Evolutionary conservation across 2,329 filamentous ascomycete genomes (phyloP), one percentile per base, ranked within the genome.

Genomic region (Aspergillaceae sp.): DNA sequence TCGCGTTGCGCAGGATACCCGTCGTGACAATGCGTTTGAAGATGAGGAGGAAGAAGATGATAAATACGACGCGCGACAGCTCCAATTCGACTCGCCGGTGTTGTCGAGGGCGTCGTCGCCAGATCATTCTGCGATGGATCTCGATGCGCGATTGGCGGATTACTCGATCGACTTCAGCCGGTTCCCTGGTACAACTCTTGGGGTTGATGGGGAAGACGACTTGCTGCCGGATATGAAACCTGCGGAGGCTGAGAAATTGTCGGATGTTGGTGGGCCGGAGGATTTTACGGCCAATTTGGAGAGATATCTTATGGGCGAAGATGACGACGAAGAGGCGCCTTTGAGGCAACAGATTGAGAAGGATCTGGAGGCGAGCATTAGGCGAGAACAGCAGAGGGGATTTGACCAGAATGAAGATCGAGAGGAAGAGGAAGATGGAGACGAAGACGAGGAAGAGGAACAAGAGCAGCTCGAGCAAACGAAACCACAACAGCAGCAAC

Each of bases 211-310:
- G 1, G 59, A 62, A 26, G 52, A 54, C 4, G 55, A 57, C 3
- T 47, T 48, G 10, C 42, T 64, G 7, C 57, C 56, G 2, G 61
- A 59, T 7, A 44, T 57, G 29, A 55, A 60, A 3, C 43, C 48
- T 56, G 6, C 53, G 60, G 53, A 54, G 9, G 51, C 56, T 26
- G 65, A 67, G 9, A 53, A 60, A 29, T 47, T 66, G 33, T 68
- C 64, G 0, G 68, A 69, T 19, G 59, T 65, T 27, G 67, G 64
- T 5, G 68, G 68, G 0, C 68, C 68, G 3, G 63, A 68, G 11
- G 68, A 71, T 48, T 70, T 71, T 40, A 71, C 68, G 1, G 56
- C 62, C 30, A 69, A 71, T 36, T 56, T 71, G 53, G 66, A 69
- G 47, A 60, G 63, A 35, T 67, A 69, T 47, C 50, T 71, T 27